Base-by-base conservation (phyloP, 2,329 filamentous ascomycete species). In the Chrysoporthe deuterocubensis region DNA sequence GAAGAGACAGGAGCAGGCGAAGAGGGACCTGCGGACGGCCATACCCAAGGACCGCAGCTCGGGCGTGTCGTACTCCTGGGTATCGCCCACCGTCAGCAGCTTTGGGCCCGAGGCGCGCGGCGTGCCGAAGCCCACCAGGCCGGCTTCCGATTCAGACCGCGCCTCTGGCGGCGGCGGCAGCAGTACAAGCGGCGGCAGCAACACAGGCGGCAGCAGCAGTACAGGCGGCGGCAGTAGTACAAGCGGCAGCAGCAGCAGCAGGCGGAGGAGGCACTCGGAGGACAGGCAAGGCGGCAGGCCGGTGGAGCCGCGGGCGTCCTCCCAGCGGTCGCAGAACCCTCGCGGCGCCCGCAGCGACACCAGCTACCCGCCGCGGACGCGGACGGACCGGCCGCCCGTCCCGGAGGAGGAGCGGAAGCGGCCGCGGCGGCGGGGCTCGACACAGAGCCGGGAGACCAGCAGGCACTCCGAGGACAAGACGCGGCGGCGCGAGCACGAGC, bases 41-140 rank as follows among this genome's bases (percentile, higher is more conserved):
- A 32, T 61, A 16, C 59, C 59, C 26, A 61, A 16, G 26, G 59
- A 61, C 21, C 59, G 59, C 59, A 61, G 59, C 42, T 32, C 59
- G 6, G 59, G 59, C 42, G 43, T 61, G 4, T 46, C 59, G 14
- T 61, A 61, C 42, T 44, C 59, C 3, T 61, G 40, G 59, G 59
- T 61, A 14, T 61, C 59, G 2, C 59, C 59, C n/a, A 61, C 59
- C 14, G 59, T 61, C 16, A 16, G 43, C 21, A 61, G 43, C 59
- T 61, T 46, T 16, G 59, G 59, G 11, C 42, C 59, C 26, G 59
- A 48, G 9, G 59, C 43, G 13, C 59, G 42, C 43, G 59, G 21
- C 13, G 11, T 37, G 13, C 59, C 42, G n/a, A 42, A 26, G n/a
- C 16, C 40, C n/a, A 8, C 37, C 56, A 42, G 18, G 57, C 42